A percentile compares a stretch with the other conserved stretches of the same genome.
Evolutionary conservation across 441 rosid species (phyloP).

Genomic region (Brassica balearica): DNA sequence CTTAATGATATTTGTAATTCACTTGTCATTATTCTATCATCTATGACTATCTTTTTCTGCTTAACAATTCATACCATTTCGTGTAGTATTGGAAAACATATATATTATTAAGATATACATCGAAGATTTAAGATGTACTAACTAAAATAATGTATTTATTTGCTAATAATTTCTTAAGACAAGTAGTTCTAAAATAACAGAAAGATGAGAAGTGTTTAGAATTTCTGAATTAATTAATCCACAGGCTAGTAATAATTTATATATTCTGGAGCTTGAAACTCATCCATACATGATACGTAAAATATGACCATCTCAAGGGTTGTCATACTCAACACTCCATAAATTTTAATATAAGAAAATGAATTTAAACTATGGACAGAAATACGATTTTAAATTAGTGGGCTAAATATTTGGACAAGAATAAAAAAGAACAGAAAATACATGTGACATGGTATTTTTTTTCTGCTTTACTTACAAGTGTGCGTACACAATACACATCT

Average conservation of each 20-base stretch:
- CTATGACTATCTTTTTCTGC: neutral
- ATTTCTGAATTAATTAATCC: neutral
- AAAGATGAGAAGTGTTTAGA: neutral
- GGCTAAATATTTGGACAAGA: neutral
- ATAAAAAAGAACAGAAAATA: neutral
- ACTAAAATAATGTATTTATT: neutral
- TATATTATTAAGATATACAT: neutral
- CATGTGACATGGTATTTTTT: neutral
- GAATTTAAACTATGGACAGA: neutral
- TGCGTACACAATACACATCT: constrained; percentile 9
- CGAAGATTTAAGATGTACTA: neutral
- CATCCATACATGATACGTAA: neutral
- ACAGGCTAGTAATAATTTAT: neutral
- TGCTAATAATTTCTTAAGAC: neutral
- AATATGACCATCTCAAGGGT: neutral
- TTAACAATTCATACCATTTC: neutral
- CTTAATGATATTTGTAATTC: neutral
- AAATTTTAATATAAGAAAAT: neutral
- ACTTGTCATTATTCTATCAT: neutral
- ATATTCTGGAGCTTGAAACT: neutral
- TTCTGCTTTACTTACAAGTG: constrained; percentile 1
- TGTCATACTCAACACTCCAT: neutral
- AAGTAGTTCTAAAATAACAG: neutral
- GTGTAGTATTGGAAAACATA: neutral
- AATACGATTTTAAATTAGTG: neutral